Evolutionary conservation across 1,284 basidiomycete species (phyloP), one percentile per base, ranked within the genome.

Genomic region (Meira miltonrushii): DNA sequence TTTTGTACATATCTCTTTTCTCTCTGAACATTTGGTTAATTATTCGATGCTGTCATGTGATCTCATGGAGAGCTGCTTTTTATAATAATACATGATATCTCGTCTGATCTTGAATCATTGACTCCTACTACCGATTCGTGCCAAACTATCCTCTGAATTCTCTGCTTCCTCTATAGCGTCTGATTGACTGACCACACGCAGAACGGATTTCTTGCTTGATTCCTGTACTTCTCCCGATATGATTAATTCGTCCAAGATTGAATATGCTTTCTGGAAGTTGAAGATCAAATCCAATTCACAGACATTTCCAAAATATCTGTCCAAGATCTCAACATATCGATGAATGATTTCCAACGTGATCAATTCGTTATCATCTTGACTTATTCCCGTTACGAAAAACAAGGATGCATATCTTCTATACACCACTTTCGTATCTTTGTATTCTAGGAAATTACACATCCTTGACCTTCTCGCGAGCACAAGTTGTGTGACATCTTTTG

Each of bases 361-460:
- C 65, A 98, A 84, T 72, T 86, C 85, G 79, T 99, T 99, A 81
- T 99, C 95, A 47, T 83, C 84, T 41, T 87, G 86, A 52, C 86
- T 85, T 71, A 98, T 90, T 44, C 94, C 93, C 67, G 87, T 89
- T 46, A 99, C 90, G 81, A 99, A 99, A 85, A 99, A 99, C 44
- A 99, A 82, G 15, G 92, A 95, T 2, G 95, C 95, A 77, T 99
- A 99, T 77, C 95, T 86, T 57, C 95, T 84, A 81, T 99, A 99
- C 11, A 98, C 92, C 61, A 99, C 91, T 82, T 77, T 78, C 50
- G 65, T 66, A 40, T 77, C 73, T 82, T 98, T 98, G 84, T 98
- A 98, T 79, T 99, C 95, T 54, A 99, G 81, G 77, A 99, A 92
- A 81, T 99, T 99, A 80, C 94, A 98, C 95, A 98, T 99, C 69